Conservation (phyloP, 169 alveolate species). For the Plasmodium fragile region DNA sequence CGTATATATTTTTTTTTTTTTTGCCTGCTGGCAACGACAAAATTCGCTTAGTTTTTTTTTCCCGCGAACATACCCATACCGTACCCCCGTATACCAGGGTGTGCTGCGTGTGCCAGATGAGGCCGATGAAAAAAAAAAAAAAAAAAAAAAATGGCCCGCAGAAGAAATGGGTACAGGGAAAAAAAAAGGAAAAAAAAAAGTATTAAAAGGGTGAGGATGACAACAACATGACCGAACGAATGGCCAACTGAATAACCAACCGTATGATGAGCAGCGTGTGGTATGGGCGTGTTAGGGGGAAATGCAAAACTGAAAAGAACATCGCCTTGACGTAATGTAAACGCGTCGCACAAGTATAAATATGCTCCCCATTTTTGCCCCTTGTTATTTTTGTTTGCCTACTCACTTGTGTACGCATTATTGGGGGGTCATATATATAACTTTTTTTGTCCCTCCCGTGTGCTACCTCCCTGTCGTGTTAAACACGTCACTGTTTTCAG, state of each 20-base stretch:
- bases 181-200: not conserved
- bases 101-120: not conserved
- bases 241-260: not conserved
- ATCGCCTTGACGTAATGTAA: not conserved
- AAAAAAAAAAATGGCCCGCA: not conserved
- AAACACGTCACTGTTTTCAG: not conserved
- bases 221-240: not conserved
- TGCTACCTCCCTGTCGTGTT: not conserved
- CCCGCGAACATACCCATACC: not conserved
- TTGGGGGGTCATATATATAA: not conserved
- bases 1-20: not conserved
- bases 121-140: not conserved
- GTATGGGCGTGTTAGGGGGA: not conserved
- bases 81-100: not conserved
- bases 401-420: not conserved
- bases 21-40: not conserved
- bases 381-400: not conserved
- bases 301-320: not conserved
- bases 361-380: not conserved
- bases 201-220: not conserved
- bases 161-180: not conserved
- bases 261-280: not conserved
- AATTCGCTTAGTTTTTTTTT: not conserved
- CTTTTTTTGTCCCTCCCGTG: not conserved
- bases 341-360: not conserved